A percentile compares a stretch with the other conserved stretches of the same genome.
These are phyloP conservation scores for Vinca minor DNA, from an alignment of 257 asterid genomes.

Conservation along the genomic window DNA sequence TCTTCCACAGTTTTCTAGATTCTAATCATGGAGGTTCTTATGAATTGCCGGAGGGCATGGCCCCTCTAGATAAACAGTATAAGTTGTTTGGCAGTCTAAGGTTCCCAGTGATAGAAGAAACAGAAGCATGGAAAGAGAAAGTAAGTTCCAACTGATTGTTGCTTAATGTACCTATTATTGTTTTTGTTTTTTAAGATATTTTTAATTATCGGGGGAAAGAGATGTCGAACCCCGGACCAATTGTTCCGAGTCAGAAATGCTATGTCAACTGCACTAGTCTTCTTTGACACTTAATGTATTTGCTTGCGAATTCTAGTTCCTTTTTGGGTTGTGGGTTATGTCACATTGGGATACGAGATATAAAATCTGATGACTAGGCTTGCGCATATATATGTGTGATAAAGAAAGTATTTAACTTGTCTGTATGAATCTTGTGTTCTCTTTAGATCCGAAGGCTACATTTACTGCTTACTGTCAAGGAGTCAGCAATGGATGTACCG, in stretches of 20 bases:
- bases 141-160: conserved; percentile 30
- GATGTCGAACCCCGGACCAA: no score
- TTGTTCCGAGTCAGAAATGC: no score
- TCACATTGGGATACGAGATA: background rate
- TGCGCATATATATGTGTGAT: background rate
- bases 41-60: conserved; percentile 60
- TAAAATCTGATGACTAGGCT: background rate
- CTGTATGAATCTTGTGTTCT: conserved; percentile 4
- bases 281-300: no score
- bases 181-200: no score
- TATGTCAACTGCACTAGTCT: no score
- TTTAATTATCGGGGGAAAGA: no score
- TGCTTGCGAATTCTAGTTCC: conserved; percentile 1
- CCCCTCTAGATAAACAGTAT: conserved; percentile 53
- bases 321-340: background rate
- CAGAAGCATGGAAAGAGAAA: conserved; percentile 93
- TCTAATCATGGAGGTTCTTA: conserved; percentile 73
- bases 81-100: conserved; percentile 54
- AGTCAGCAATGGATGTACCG: conserved; percentile 99
- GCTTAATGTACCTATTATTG: no score
- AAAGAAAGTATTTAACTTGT: background rate
- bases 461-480: conserved; percentile 86
- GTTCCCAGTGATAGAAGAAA: conserved; percentile 80
- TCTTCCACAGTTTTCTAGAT: conserved; percentile 51
- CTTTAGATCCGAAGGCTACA: conserved; percentile 81